Conservation (phyloP, 1,284 basidiomycete species). For the Malassezia japonica region DNA sequence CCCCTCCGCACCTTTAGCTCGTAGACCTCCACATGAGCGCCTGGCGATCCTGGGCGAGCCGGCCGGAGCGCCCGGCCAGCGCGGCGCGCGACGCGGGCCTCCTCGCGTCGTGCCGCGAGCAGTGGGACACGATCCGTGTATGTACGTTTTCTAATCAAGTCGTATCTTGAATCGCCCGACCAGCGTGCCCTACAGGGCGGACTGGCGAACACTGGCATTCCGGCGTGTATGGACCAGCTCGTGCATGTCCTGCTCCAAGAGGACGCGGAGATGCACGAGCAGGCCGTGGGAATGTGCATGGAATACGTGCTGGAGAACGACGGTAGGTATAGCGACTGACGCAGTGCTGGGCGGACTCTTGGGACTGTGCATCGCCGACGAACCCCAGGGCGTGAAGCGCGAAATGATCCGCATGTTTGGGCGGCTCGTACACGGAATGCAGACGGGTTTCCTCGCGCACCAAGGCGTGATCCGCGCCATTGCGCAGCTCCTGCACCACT, state of each 20-base stretch:
- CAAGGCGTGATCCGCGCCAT: background rate
- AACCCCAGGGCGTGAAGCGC: conserved; percentile 1
- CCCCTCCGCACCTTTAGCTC: conserved; percentile 13
- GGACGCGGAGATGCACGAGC: background rate
- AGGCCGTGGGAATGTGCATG: background rate
- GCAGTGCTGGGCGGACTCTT: background rate
- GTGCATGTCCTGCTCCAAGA: background rate
- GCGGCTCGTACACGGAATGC: background rate
- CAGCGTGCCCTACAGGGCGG: background rate
- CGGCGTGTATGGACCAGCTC: conserved; percentile 1
- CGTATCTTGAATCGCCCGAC: background rate
- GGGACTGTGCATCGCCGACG: conserved; percentile 6
- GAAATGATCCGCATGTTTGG: background rate
- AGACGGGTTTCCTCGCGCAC: background rate
- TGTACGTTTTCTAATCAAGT: background rate
- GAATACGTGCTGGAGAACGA: conserved; percentile 8
- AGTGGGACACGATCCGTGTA: conserved; percentile 4
- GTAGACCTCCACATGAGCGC: conserved; percentile 5
- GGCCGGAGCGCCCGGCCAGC: background rate
- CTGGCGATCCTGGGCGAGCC: background rate
- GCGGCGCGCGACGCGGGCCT: background rate
- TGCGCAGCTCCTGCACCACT: conserved; percentile 1
- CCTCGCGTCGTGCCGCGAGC: background rate
- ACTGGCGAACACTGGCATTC: background rate
- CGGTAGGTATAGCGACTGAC: background rate